These are phyloP conservation scores for Calocybe cyanea DNA, from an alignment of 768 basidiomycete genomes.

Conservation along the genomic window DNA sequence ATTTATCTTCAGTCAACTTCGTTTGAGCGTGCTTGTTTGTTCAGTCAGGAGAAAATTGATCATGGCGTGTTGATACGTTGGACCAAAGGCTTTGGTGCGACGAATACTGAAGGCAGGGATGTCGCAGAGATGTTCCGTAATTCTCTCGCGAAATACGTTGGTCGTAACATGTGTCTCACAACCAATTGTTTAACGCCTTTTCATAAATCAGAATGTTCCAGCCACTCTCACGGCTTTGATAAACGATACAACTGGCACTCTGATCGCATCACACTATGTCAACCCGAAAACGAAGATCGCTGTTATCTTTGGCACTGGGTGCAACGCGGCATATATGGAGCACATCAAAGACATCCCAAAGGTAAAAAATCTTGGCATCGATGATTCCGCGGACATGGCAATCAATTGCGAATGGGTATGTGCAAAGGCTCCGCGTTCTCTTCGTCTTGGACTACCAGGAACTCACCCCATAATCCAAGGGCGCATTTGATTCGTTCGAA, in stretches of 20 bases:
- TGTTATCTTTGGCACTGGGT: constrained; percentile 96
- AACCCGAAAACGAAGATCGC: constrained; percentile 89
- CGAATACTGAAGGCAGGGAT: constrained; percentile 88
- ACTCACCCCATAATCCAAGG: too few species aligned
- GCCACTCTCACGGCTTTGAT: constrained; percentile 83
- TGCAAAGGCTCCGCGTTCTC: neutral
- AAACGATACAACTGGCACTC: constrained; percentile 97
- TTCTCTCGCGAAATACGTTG: constrained; percentile 72
- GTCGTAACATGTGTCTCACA: constrained; percentile 22
- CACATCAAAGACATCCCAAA: constrained; percentile 82
- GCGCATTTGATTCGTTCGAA: constrained; percentile 94
- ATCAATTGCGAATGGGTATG: constrained; percentile 98
- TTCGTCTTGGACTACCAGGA: neutral
- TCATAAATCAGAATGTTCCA: constrained; percentile 64
- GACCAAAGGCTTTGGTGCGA: constrained; percentile 98
- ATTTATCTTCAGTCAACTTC: neutral
- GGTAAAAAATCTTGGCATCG: constrained; percentile 70
- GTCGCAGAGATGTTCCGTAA: constrained; percentile 91
- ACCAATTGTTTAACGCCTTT: constrained; percentile 3
- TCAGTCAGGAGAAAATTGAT: constrained; percentile 89
- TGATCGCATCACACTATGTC: constrained; percentile 96
- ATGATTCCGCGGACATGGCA: constrained; percentile 68
- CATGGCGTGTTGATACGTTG: constrained; percentile 93
- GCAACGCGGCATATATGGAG: constrained; percentile 99
- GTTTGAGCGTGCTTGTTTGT: neutral